These are phyloP conservation scores for Angomonas ambiguus DNA, from an alignment of 208 protist genomes.

Conservation along the genomic window DNA sequence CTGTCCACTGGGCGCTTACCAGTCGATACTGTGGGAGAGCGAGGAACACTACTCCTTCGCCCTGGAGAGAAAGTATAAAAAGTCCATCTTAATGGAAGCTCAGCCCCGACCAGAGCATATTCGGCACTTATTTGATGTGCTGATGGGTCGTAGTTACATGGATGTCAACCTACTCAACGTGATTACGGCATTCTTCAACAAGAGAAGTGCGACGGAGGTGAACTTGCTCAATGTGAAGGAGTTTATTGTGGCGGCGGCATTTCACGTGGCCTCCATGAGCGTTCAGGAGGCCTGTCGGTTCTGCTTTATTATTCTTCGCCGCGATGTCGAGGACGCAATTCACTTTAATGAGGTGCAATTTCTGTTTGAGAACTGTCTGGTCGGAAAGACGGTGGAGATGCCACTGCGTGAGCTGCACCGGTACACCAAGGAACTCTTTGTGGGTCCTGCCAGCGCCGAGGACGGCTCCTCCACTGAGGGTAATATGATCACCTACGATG, in stretches of 20 bases:
- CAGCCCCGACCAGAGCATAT: constrained; percentile 67
- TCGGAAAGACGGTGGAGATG: constrained; percentile 77
- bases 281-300: constrained; percentile 68
- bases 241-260: constrained; percentile 68
- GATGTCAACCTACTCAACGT: constrained; percentile 44
- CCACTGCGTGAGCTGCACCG: constrained; percentile 51
- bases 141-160: constrained; percentile 55
- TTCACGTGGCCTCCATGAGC: constrained; percentile 51
- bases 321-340: constrained; percentile 72
- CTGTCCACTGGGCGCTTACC: constrained; percentile 53
- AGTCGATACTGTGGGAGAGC: constrained; percentile 74
- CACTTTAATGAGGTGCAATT: constrained; percentile 65
- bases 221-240: constrained; percentile 45
- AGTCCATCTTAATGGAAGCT: constrained; percentile 49
- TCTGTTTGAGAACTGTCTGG: constrained; percentile 62
- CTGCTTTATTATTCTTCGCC: constrained; percentile 76
- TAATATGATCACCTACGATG: constrained; percentile 44
- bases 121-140: constrained; percentile 79
- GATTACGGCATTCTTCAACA: constrained; percentile 41
- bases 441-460: constrained; percentile 12
- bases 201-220: constrained; percentile 17
- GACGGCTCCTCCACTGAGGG: not conserved
- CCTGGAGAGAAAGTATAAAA: constrained; percentile 53
- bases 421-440: constrained; percentile 66
- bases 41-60: constrained; percentile 52